A percentile compares a stretch with the other conserved stretches of the same genome.
Evolutionary conservation across 257 asterid genomes (phyloP).

Genomic region (Paulownia fortunei): DNA sequence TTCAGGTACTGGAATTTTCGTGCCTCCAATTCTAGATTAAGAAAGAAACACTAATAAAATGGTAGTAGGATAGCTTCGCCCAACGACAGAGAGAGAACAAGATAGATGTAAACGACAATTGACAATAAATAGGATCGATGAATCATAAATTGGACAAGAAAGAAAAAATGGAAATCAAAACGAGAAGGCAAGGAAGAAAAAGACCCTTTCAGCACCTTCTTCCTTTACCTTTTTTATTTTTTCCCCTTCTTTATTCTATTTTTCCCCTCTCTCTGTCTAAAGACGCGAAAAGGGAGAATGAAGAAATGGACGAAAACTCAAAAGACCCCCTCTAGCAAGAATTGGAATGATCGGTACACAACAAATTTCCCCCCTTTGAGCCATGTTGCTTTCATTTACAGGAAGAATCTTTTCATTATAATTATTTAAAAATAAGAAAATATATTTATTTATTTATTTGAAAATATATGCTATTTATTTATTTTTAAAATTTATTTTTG

Average conservation of each 20-base stretch:
- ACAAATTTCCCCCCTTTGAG: too few species aligned
- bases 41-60: slow-evolving; percentile 18
- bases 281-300: slow-evolving; percentile 17
- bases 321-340: slow-evolving; percentile 29
- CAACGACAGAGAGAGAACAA: slow-evolving; percentile 17
- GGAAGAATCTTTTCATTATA: too few species aligned
- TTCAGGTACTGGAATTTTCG: slow-evolving; percentile 41
- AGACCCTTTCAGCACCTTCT: slow-evolving; percentile 13
- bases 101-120: slow-evolving; percentile 28
- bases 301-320: slow-evolving; percentile 24
- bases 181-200: slow-evolving; percentile 19
- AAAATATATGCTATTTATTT: too few species aligned
- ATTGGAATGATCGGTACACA: slow-evolving; percentile 45
- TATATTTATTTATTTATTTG: too few species aligned
- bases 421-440: too few species aligned
- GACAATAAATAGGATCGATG: slow-evolving; percentile 19
- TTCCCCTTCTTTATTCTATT: background rate
- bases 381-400: too few species aligned
- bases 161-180: background rate
- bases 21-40: slow-evolving; percentile 36
- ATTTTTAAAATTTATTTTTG: too few species aligned
- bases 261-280: slow-evolving; percentile 23
- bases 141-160: background rate
- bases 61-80: slow-evolving; percentile 27
- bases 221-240: too few species aligned